Base-by-base conservation (phyloP, 352 stramenopile species). In the Thalassiosira hispida region DNA sequence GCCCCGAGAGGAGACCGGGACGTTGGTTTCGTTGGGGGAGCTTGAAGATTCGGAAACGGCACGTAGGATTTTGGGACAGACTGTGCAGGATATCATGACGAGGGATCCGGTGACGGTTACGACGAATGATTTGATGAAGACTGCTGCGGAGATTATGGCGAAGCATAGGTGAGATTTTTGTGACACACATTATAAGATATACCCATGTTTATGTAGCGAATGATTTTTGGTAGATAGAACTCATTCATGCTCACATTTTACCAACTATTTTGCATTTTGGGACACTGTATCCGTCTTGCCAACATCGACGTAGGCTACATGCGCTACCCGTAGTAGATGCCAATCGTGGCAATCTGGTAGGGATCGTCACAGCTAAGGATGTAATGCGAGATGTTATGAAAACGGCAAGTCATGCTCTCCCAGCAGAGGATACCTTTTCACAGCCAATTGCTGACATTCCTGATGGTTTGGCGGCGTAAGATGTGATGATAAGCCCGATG, bases 351-450 rank as follows among this genome's bases (percentile, higher is more conserved):
- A 69, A 74, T 60, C 51, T 79, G 11, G 75, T 83, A 12, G 75
- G 75, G 8, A 73, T 83, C 3, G 52, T 83, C 12, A 77, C 75
- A 38, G 69, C 67, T 2, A 83, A 79, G 66, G 75, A 83, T 52
- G 75, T 83, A 9, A 83, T 83, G 75, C 60, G 75, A 65, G 75
- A 83, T 57, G 67, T 83, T 1, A 74, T 83, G 52, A 83, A 65
- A 27, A 83, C 57, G 7, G 75, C 69, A 1, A 79, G 61, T 5
- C 65, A 77, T 23, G 61, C 49, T 1, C 52, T 83, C 16, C 75
- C 75, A 42, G 51, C 59, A 8, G 65, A 75, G 65, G 66, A 81
- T 9, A 61, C 53, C 14, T 75, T 80, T 51, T 74, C 72, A 23
- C 72, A 74, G 46, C 2, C 33, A 9, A 66, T 77, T 38, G 38